A percentile compares a stretch with the other conserved stretches of the same genome.
These are phyloP conservation scores for Tuber calosporum DNA, from an alignment of 495 filamentous ascomycete genomes.

Conservation along the genomic window DNA sequence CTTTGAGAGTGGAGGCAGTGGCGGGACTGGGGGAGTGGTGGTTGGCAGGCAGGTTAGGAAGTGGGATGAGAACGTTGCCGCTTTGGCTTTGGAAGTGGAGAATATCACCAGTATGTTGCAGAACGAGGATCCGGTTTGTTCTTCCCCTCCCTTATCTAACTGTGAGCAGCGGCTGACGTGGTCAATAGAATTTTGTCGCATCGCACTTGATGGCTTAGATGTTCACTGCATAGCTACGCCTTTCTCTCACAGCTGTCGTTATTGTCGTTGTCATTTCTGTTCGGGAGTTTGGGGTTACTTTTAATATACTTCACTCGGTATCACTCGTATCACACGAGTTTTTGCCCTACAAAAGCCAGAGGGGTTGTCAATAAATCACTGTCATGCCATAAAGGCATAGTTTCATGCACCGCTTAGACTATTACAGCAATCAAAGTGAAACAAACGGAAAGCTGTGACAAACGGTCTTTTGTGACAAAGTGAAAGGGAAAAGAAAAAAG, in stretches of 20 bases:
- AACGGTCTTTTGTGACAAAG: slow-evolving; percentile 7
- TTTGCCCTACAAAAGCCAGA: neutral
- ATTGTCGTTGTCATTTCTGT: neutral
- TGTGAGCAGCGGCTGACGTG: slow-evolving; percentile 11
- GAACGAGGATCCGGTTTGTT: slow-evolving; percentile 57
- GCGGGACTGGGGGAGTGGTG: slow-evolving; percentile 52
- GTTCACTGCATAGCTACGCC: neutral
- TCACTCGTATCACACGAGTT: neutral
- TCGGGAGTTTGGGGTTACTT: neutral
- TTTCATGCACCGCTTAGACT: slow-evolving; percentile 1
- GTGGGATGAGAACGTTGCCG: slow-evolving; percentile 85
- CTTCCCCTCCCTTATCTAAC: neutral
- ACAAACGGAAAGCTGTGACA: neutral
- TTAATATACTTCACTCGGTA: slow-evolving; percentile 9
- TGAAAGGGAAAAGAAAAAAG: slow-evolving; percentile 43
- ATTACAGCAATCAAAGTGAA: neutral
- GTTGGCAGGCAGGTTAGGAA: slow-evolving; percentile 64
- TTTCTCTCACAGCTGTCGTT: neutral
- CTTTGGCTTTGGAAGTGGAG: slow-evolving; percentile 80
- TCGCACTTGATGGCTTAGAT: slow-evolving; percentile 44
- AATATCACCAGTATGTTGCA: slow-evolving; percentile 69
- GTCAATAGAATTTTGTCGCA: slow-evolving; percentile 49
- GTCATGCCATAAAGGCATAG: neutral
- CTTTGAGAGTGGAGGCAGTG: slow-evolving; percentile 67
- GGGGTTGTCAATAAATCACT: neutral